These are phyloP conservation scores for Cicer yamashitae DNA, from an alignment of 306 rosid species.

Conservation along the genomic window DNA sequence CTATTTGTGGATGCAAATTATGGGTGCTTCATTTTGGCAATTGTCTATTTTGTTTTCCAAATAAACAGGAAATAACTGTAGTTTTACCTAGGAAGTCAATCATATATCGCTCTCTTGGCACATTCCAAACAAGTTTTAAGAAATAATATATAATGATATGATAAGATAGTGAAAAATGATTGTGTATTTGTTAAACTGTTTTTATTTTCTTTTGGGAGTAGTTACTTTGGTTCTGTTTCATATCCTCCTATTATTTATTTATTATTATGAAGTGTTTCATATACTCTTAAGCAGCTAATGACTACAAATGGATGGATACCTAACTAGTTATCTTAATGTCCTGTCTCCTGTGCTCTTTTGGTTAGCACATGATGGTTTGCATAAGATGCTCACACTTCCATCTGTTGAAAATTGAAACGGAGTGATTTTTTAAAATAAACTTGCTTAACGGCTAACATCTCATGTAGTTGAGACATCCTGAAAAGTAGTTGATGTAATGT, in stretches of 20 bases:
- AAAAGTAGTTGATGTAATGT: too few species aligned
- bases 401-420: neutral
- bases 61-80: neutral
- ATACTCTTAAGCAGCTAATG: neutral
- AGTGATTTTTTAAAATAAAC: neutral
- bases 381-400: neutral
- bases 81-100: neutral
- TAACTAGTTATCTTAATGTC: neutral
- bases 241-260: too few species aligned
- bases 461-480: too few species aligned
- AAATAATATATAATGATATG: neutral
- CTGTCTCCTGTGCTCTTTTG: neutral
- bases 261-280: too few species aligned
- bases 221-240: neutral
- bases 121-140: neutral
- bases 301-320: neutral
- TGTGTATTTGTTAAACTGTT: neutral
- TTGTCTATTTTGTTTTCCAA: neutral
- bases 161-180: neutral
- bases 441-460: neutral
- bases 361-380: neutral
- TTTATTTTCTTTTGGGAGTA: neutral
- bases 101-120: neutral
- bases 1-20: neutral
- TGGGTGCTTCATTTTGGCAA: neutral